Base-by-base conservation (phyloP, 768 basidiomycete species). In the Lenzites betulinus region DNA sequence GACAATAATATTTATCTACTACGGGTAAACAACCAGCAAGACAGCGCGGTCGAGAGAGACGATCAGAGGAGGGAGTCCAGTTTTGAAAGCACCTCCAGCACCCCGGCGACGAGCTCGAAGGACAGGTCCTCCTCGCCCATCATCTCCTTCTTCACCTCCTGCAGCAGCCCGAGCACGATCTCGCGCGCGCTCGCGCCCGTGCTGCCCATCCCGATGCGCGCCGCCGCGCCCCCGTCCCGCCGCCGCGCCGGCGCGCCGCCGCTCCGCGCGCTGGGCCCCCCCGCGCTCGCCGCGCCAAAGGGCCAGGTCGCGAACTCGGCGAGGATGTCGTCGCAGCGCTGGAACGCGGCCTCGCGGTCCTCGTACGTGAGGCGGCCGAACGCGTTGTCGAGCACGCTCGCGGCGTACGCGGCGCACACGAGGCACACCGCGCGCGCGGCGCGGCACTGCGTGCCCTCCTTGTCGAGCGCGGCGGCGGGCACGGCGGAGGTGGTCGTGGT, bases 301-400 rank as follows among this genome's bases (percentile, higher is more conserved):
- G 96, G 96, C 94, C 94, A 99, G 30, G 79, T 81, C 28, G 85
- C 81, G 73, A 98, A 98, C 75, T 95, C 96, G 44, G 87, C 89
- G 35, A 99, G 78, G 25, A 99, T 86, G 64, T 99, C 97, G 70
- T 99, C 96, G 67, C 93, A 94, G 61, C 97, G 78, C 64, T 87
- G 88, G 72, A 98, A 97, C 33, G 96, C 95, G 4, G 85, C 87
- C 78, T 99, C 97, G 55, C 96, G 77, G 55, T 95, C 92, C 73
- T 98, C 97, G 69, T 96, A 98, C 16, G 86, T 88, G 25, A 98
- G 77, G 62, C 93, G 78, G 56, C 87, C 86, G 66, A 98, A 90
- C 9, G 95, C 94, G 69, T 98, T 97, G 70, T 98, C 97, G 58
- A 98, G 81, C 35, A 98, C 96, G 70, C 88, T 93, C 9, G 95